Percentiles rank a stretch among this genome's conserved stretches.
These are phyloP conservation scores for Exophiala dermatitidis DNA, from an alignment of 2,329 filamentous ascomycete genomes.

Conservation along the genomic window DNA sequence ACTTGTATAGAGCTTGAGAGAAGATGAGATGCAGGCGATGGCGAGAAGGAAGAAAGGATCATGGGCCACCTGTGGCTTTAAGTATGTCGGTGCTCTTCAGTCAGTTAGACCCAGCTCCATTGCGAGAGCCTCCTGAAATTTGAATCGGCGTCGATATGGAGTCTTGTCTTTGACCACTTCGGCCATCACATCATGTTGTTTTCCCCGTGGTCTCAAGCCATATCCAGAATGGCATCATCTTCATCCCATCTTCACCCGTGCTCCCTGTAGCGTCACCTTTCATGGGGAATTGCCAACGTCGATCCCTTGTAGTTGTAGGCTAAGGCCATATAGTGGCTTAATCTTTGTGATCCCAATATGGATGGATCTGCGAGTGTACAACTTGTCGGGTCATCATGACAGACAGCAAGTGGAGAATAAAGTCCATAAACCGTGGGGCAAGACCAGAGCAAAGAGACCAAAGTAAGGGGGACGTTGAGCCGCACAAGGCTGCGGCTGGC, in stretches of 20 bases:
- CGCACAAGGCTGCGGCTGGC: background rate
- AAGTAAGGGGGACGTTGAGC: background rate
- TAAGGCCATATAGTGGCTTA: background rate
- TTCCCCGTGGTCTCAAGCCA: background rate
- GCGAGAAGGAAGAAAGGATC: background rate
- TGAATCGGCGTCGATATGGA: background rate
- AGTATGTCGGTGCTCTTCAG: background rate
- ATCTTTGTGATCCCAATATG: conserved; percentile 6
- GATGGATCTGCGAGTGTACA: conserved; percentile 7
- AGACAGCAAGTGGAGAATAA: background rate
- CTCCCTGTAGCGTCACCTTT: background rate
- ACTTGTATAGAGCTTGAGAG: background rate
- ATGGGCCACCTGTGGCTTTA: background rate
- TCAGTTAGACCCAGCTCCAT: background rate
- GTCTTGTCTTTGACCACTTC: background rate
- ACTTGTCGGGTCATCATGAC: background rate
- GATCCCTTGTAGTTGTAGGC: conserved; percentile 3
- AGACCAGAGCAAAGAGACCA: background rate
- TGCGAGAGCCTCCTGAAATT: background rate
- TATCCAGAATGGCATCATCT: background rate
- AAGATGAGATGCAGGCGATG: background rate
- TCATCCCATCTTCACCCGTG: background rate
- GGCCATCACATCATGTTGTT: conserved; percentile 1
- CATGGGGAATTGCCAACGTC: conserved; percentile 6
- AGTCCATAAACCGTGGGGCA: background rate